A percentile compares a stretch with the other conserved stretches of the same genome.
Conservation (phyloP, 805 yeast genomes). For the Wickerhamiella shivajii region DNA sequence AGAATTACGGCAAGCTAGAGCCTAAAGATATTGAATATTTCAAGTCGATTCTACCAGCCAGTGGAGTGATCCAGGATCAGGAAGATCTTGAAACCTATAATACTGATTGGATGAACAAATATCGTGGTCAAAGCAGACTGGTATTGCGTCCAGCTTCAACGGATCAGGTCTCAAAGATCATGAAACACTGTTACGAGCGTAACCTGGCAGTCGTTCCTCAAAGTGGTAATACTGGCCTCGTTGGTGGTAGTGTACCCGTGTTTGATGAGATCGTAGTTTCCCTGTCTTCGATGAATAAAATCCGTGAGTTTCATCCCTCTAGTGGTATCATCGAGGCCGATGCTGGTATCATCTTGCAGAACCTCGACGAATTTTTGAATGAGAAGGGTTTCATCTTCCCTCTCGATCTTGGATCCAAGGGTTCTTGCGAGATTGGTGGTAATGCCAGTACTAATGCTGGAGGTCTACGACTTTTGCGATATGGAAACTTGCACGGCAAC, state of each 20-base stretch:
- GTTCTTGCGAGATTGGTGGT: constrained; percentile 92
- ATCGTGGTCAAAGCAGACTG: constrained; percentile 65
- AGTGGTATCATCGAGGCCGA: constrained; percentile 79
- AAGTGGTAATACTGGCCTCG: constrained; percentile 93
- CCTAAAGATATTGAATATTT: constrained; percentile 47
- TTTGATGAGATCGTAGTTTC: constrained; percentile 79
- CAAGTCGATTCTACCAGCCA: constrained; percentile 33
- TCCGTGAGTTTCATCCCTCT: constrained; percentile 63
- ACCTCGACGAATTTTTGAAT: constrained; percentile 61
- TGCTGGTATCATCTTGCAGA: constrained; percentile 78
- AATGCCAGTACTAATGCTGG: constrained; percentile 96
- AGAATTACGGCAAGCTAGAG: constrained; percentile 37
- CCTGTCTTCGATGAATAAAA: constrained; percentile 52
- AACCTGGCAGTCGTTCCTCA: constrained; percentile 83
- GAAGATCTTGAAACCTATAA: constrained; percentile 60
- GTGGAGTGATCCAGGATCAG: constrained; percentile 31
- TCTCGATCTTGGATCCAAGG: constrained; percentile 86
- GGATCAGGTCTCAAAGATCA: constrained; percentile 57
- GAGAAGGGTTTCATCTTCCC: constrained; percentile 88
- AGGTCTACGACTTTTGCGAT: constrained; percentile 72
- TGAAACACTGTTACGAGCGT: constrained; percentile 66
- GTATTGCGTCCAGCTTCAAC: constrained; percentile 71
- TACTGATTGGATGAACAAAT: constrained; percentile 90
- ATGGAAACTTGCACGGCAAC: constrained; percentile 84
- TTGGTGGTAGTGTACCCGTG: constrained; percentile 85